These are phyloP conservation scores for Chrysoporthe austroafricana DNA, from an alignment of 2,329 filamentous ascomycete species.

Conservation along the genomic window DNA sequence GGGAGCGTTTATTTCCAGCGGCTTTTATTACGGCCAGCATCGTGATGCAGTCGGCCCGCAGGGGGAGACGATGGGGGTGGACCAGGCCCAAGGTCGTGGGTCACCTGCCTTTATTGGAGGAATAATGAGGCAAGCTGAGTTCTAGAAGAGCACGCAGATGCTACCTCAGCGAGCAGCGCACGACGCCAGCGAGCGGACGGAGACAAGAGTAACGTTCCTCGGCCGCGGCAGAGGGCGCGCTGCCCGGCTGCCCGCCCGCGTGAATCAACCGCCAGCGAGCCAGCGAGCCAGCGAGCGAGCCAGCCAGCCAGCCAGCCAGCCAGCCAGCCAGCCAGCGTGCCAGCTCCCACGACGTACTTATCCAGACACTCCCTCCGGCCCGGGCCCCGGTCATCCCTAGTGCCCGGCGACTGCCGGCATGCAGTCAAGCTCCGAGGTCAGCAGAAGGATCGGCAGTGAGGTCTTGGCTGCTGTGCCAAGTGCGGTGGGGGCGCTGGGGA, in stretches of 20 bases:
- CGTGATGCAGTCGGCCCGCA: background rate
- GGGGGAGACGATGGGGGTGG: background rate
- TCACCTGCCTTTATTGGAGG: background rate
- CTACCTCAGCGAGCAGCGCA: background rate
- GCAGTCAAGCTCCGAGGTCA: background rate
- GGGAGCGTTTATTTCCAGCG: background rate
- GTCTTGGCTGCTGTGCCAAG: background rate
- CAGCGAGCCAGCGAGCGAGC: too few species aligned
- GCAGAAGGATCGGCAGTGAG: conserved; percentile 2
- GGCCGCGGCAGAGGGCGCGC: background rate
- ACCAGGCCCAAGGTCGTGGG: background rate
- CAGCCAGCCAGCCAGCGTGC: too few species aligned
- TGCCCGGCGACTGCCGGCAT: conserved; percentile 1
- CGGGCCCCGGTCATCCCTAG: background rate
- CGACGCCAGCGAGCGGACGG: background rate
- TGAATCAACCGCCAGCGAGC: too few species aligned
- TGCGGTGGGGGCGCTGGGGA: background rate
- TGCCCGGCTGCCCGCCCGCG: too few species aligned
- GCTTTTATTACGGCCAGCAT: background rate
- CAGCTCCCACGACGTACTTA: too few species aligned
- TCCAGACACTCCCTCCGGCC: background rate
- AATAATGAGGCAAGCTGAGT: conserved; percentile 10
- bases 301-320: too few species aligned
- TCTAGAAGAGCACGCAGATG: background rate
- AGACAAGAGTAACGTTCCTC: background rate